phyloP scores from a whole-genome alignment of 148 eudicot genomes.

The Camellia japonica region DNA sequence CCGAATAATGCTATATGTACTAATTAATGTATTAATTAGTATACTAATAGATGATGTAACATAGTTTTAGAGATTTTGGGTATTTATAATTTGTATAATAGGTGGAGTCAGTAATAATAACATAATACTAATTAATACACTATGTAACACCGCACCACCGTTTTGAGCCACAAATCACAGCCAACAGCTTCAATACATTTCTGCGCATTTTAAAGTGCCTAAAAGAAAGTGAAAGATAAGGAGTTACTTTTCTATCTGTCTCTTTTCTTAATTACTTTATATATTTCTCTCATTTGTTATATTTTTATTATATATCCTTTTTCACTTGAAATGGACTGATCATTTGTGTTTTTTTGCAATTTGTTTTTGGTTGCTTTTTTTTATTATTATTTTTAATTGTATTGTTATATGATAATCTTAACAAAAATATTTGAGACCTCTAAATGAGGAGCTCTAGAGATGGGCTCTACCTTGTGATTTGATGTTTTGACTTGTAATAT shows the following conservation, averaged over 20 bases:
- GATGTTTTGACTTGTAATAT: too few species aligned
- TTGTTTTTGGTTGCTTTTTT: background rate
- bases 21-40: too few species aligned
- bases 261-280: conserved; percentile 13
- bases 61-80: too few species aligned
- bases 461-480: too few species aligned
- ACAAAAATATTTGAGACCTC: too few species aligned
- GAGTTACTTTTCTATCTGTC: conserved; percentile 1
- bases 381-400: background rate
- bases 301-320: background rate
- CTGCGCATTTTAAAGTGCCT: background rate
- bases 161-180: background rate
- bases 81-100: too few species aligned
- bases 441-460: too few species aligned
- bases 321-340: background rate
- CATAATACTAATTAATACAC: too few species aligned
- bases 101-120: too few species aligned
- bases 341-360: background rate
- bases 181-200: conserved; percentile 6
- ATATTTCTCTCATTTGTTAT: background rate
- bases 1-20: too few species aligned
- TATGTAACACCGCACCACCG: too few species aligned
- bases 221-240: conserved; percentile 12
- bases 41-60: too few species aligned
- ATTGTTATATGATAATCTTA: background rate